These are phyloP conservation scores for Solanum habrochaites DNA, from an alignment of 257 asterid genomes.

Conservation along the genomic window DNA sequence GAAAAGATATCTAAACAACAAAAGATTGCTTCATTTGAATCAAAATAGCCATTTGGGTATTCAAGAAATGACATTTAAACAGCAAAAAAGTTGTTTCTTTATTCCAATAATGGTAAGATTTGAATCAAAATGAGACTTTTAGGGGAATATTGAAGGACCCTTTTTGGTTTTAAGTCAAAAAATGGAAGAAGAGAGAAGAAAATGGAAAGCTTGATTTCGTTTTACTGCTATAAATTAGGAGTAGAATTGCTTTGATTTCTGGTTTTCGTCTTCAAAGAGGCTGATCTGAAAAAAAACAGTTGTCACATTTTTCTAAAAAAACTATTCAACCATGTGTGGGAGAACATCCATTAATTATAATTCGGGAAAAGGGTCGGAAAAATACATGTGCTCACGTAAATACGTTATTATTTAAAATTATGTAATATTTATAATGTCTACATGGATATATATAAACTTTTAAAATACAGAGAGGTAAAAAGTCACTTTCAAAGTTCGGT, in stretches of 20 bases:
- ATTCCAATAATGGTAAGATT: background rate
- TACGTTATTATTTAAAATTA: no score
- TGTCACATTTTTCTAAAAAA: background rate
- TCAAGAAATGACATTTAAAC: background rate
- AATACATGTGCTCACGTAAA: no score
- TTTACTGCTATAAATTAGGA: background rate
- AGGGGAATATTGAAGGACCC: background rate
- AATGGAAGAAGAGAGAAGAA: background rate
- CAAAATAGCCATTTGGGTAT: background rate
- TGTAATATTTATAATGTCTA: no score
- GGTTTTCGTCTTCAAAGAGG: background rate
- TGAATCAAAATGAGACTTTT: background rate
- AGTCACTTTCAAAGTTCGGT: no score
- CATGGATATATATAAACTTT: no score
- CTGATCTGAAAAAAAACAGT: background rate
- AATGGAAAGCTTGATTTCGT: background rate
- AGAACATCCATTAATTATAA: background rate
- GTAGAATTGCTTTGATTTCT: background rate
- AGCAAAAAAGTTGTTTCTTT: background rate
- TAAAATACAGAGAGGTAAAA: no score
- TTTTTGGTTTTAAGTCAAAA: background rate
- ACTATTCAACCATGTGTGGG: background rate
- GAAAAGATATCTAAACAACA: background rate
- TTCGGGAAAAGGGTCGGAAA: no score
- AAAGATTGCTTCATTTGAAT: background rate